Evolutionary conservation across 148 eudicot species (phyloP).

Genomic region (Heliamphora exappendiculata): DNA sequence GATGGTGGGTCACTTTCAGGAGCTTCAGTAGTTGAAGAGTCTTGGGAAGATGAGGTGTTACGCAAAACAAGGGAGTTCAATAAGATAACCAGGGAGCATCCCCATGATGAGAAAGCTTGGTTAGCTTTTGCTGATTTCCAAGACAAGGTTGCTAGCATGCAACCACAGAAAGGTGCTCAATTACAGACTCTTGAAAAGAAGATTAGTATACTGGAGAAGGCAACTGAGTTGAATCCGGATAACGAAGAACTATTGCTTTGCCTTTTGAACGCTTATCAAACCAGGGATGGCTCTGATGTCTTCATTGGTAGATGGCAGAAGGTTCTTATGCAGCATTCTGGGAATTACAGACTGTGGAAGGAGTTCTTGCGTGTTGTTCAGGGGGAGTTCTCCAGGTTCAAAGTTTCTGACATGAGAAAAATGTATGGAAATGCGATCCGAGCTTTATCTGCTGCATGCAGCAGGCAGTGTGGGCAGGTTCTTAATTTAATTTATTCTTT

Average conservation of each 20-base stretch:
- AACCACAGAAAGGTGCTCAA: slow-evolving; percentile 87
- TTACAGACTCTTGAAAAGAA: slow-evolving; percentile 92
- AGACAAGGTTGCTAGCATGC: slow-evolving; percentile 83
- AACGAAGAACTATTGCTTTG: slow-evolving; percentile 68
- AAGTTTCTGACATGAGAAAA: slow-evolving; percentile 80
- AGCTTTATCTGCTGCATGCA: slow-evolving; percentile 76
- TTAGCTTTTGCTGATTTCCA: slow-evolving; percentile 81
- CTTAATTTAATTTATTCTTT: slow-evolving; percentile 28
- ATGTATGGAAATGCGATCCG: slow-evolving; percentile 71
- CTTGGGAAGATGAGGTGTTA: slow-evolving; percentile 92
- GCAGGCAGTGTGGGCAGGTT: slow-evolving; percentile 93
- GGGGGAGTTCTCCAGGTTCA: slow-evolving; percentile 80
- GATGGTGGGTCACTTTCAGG: slow-evolving; percentile 20
- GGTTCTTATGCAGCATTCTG: slow-evolving; percentile 61
- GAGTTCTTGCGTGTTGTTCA: slow-evolving; percentile 68
- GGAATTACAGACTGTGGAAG: slow-evolving; percentile 77
- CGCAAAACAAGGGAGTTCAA: slow-evolving; percentile 85
- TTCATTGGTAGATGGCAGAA: slow-evolving; percentile 89
- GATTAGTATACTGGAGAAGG: slow-evolving; percentile 95
- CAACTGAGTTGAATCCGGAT: slow-evolving; percentile 74
- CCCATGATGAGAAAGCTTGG: slow-evolving; percentile 67
- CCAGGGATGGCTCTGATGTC: slow-evolving; percentile 60
- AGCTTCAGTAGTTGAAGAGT: slow-evolving; percentile 55
- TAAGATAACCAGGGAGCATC: slow-evolving; percentile 79
- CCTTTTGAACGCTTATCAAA: slow-evolving; percentile 73